Evolutionary conservation across 768 basidiomycete genomes (phyloP).

Genomic region (Strobilomyces echinocephalus): DNA sequence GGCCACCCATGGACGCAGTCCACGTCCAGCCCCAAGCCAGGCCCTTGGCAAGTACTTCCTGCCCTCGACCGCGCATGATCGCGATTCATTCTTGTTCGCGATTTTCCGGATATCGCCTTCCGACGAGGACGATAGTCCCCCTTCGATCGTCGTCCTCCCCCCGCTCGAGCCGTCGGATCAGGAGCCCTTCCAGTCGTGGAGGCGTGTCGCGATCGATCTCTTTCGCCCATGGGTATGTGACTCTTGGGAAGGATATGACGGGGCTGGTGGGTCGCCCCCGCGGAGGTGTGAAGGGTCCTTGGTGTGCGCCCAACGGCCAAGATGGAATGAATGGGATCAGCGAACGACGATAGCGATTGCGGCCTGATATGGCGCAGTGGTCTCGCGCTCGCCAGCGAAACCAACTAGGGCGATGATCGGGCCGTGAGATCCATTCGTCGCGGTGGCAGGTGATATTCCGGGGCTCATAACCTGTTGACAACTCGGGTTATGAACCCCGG

Average conservation of each 20-base stretch:
- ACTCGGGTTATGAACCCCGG: conserved; percentile 12
- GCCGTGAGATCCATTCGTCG: conserved; percentile 5
- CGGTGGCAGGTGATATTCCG: conserved; percentile 17
- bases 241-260: background rate
- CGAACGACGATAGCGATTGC: background rate
- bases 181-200: background rate
- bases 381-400: background rate
- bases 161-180: conserved; percentile 9
- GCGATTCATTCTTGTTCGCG: background rate
- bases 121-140: background rate
- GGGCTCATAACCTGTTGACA: conserved; percentile 25
- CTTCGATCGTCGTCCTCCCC: conserved; percentile 6
- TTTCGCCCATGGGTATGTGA: conserved; percentile 1
- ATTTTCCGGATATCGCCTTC: background rate
- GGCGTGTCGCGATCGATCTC: background rate
- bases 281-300: conserved; percentile 1
- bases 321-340: background rate
- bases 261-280: conserved; percentile 10
- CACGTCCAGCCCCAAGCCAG: background rate
- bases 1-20: conserved; percentile 8
- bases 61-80: background rate
- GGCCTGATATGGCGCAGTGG: conserved; percentile 10
- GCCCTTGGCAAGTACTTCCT: too few relatives aligned
- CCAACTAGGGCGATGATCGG: background rate
- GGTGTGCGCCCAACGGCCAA: background rate